Percentiles rank a stretch among this genome's conserved stretches.
These are phyloP conservation scores for Tilletia walkeri DNA, from an alignment of 1,284 basidiomycete species.

Conservation along the genomic window DNA sequence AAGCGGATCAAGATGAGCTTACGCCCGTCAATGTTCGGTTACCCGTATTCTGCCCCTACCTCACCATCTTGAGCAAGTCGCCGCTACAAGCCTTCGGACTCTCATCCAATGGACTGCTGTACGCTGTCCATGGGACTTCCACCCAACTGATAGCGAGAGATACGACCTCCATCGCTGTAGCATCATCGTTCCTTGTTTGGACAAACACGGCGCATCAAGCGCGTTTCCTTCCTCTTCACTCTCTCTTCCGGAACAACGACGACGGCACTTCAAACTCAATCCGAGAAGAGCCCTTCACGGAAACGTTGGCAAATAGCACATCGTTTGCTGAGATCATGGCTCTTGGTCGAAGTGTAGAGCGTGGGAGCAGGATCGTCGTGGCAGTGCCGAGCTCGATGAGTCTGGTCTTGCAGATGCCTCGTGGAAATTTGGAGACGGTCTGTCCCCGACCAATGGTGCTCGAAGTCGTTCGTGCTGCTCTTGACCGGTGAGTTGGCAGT, in stretches of 20 bases:
- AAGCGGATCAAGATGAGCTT: background rate
- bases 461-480: slow-evolving; percentile 57
- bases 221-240: slow-evolving; percentile 68
- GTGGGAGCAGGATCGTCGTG: slow-evolving; percentile 49
- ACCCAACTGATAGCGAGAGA: slow-evolving; percentile 62
- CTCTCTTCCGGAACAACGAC: slow-evolving; percentile 30
- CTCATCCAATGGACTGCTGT: slow-evolving; percentile 67
- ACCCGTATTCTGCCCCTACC: slow-evolving; percentile 60
- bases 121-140: slow-evolving; percentile 55
- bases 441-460: slow-evolving; percentile 88
- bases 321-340: slow-evolving; percentile 3
- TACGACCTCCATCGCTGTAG: slow-evolving; percentile 76
- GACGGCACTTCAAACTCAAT: background rate
- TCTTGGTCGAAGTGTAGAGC: slow-evolving; percentile 48
- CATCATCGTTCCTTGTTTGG: slow-evolving; percentile 78
- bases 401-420: slow-evolving; percentile 85
- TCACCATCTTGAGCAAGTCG: slow-evolving; percentile 62
- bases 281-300: background rate
- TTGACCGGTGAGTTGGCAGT: slow-evolving; percentile 27
- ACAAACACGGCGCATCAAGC: slow-evolving; percentile 81
- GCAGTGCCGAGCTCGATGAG: slow-evolving; percentile 65
- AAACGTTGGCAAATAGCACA: background rate
- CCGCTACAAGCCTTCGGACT: slow-evolving; percentile 63
- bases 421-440: slow-evolving; percentile 94
- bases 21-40: background rate